Evolutionary conservation across 1,284 basidiomycete species (phyloP), one percentile per base, ranked within the genome.

Genomic region (Hymenochaete sp.): DNA sequence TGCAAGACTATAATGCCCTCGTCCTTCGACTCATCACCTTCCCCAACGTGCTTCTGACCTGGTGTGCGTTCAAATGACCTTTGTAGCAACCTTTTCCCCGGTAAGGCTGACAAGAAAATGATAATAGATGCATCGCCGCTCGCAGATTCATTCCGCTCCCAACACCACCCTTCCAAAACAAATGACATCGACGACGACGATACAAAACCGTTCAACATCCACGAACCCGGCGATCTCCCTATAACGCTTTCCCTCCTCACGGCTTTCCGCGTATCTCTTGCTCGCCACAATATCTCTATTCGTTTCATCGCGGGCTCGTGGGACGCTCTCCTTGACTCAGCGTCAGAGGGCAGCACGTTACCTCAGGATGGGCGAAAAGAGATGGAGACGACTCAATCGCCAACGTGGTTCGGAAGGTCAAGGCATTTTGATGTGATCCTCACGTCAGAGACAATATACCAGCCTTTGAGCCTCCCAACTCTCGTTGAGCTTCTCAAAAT

Each of bases 391-490:
- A 29, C 44, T 41, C 6, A 52, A 44, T 32, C 48, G 51, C 42
- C 53, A 45, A n/a, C 32, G 14, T n/a, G 5, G 21, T 19, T n/a
- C 32, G 21, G 14, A 16, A 8, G 14, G 21, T n/a, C 37, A 9
- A 31, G 19, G 4, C 41, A 48, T 4, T 92, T 87, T 60, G 75
- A 91, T 55, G 52, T 95, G 38, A 66, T 95, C 1, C 64, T 98
- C 38, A 92, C 90, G 0, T 88, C 89, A 16, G 95, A 98, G 67
- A 98, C 95, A 18, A 91, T 97, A 24, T 98, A 98, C 59, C 70
- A 80, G 8, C 66, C 73, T 21, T 73, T 79, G 0, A 84, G 77
- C 48, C 70, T 96, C 0, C 67, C 67, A 0, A 66, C 79, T n/a
- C 67, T 97, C 18, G 66, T 92, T 10, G 57, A 66, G 22, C 66